Percentiles rank a stretch among this genome's conserved stretches.
Evolutionary conservation across 1,284 basidiomycete species (phyloP).

Genomic region (Phylloporus sp.): DNA sequence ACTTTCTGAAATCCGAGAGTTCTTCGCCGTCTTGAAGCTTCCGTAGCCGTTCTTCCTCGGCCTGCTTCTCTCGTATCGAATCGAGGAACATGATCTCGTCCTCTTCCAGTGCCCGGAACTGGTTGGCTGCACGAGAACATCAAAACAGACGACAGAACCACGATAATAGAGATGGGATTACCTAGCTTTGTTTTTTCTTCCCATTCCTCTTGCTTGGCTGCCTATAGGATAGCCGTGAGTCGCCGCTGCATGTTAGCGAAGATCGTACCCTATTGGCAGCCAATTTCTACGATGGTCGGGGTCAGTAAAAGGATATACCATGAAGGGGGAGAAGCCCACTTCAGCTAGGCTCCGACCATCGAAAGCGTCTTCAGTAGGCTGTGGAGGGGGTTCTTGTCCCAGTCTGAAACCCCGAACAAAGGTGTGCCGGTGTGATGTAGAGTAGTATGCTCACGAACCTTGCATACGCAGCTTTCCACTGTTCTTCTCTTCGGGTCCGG

Average conservation of each 20-base stretch:
- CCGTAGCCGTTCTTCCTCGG: slow-evolving; percentile 74
- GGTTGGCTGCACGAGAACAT: slow-evolving; percentile 63
- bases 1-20: slow-evolving; percentile 81
- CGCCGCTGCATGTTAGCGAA: slow-evolving; percentile 14
- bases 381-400: slow-evolving; percentile 86
- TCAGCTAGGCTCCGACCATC: slow-evolving; percentile 92
- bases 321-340: slow-evolving; percentile 51
- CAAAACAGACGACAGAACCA: slow-evolving; percentile 8
- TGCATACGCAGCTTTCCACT: slow-evolving; percentile 93
- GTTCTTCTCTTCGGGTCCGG: slow-evolving; percentile 75
- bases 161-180: slow-evolving; percentile 34
- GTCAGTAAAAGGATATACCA: slow-evolving; percentile 39
- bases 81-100: slow-evolving; percentile 91
- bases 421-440: slow-evolving; percentile 15
- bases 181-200: slow-evolving; percentile 91
- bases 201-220: slow-evolving; percentile 93
- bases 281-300: slow-evolving; percentile 61
- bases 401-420: slow-evolving; percentile 63
- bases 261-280: slow-evolving; percentile 75
- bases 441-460: slow-evolving; percentile 51
- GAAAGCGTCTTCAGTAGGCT: slow-evolving; percentile 74
- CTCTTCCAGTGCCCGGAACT: slow-evolving; percentile 89
- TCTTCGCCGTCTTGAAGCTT: slow-evolving; percentile 82
- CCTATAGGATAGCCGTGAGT: slow-evolving; percentile 47
- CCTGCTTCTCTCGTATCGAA: slow-evolving; percentile 76